Percentiles rank a stretch among this genome's conserved stretches.
Evolutionary conservation across 495 filamentous ascomycete species (phyloP).

Genomic region (Monascus purpureus): DNA sequence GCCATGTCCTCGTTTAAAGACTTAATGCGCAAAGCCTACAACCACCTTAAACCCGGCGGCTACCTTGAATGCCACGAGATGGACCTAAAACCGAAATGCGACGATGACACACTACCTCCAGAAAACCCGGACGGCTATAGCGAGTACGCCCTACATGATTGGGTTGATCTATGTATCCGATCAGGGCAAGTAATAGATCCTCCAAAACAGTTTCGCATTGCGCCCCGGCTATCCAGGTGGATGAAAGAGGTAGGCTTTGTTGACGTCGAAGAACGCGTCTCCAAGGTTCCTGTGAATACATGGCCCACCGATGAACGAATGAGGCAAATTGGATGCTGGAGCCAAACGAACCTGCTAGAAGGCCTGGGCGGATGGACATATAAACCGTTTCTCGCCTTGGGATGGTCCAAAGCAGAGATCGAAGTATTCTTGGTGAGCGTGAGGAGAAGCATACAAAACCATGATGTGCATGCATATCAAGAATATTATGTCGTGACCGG

Average conservation of each 20-base stretch:
- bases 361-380: constrained; percentile 33
- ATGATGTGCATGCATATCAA: constrained; percentile 39
- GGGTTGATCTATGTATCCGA: constrained; percentile 34
- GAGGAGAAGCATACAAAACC: constrained; percentile 39
- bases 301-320: constrained; percentile 45
- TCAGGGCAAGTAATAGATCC: constrained; percentile 35
- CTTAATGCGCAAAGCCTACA: constrained; percentile 25
- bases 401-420: constrained; percentile 35
- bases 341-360: constrained; percentile 25
- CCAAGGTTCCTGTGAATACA: constrained; percentile 43
- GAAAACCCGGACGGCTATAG: constrained; percentile 27
- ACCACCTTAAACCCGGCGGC: constrained; percentile 48
- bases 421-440: constrained; percentile 48
- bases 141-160: constrained; percentile 32
- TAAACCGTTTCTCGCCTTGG: constrained; percentile 26
- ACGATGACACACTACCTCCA: constrained; percentile 45
- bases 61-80: constrained; percentile 53
- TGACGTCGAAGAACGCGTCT: constrained; percentile 41
- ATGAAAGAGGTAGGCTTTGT: constrained; percentile 49
- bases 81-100: constrained; percentile 39
- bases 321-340: constrained; percentile 33
- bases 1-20: constrained; percentile 25
- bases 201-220: constrained; percentile 35
- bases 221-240: constrained; percentile 37
- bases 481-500: constrained; percentile 40